phyloP scores from a whole-genome alignment of 164 flowering plant species.

The Cinnamomum chago region DNA sequence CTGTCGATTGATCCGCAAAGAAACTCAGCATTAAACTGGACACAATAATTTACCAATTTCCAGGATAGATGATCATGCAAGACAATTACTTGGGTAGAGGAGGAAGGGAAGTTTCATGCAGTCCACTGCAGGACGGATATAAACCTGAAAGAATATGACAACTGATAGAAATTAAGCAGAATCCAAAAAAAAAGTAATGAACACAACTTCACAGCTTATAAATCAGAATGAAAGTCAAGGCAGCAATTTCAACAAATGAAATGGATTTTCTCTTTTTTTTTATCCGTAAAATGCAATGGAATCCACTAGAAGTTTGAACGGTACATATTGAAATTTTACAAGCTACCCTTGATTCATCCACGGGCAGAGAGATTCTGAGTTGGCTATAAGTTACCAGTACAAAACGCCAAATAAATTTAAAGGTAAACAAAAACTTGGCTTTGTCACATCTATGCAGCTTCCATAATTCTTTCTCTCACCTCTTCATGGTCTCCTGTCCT shows the following conservation, averaged over 20 bases:
- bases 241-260: neutral
- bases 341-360: constrained; percentile 1
- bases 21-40: neutral
- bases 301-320: constrained; percentile 4
- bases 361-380: constrained; percentile 4
- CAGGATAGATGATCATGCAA: neutral
- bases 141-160: neutral
- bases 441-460: constrained; percentile 42
- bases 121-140: neutral
- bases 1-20: neutral
- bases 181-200: neutral
- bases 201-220: neutral
- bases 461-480: constrained; percentile 19
- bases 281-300: neutral
- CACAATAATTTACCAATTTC: neutral
- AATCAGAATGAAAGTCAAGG: neutral
- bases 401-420: neutral
- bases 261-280: too few relatives aligned
- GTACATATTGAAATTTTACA: constrained; percentile 1
- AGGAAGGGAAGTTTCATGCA: neutral
- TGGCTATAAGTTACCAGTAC: neutral
- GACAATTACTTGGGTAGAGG: neutral
- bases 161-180: neutral
- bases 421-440: neutral
- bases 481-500: constrained; percentile 39